Percentiles rank a stretch among this genome's conserved stretches.
Evolutionary conservation across 306 rosid species (phyloP).

Genomic region (Crotalaria pallida): DNA sequence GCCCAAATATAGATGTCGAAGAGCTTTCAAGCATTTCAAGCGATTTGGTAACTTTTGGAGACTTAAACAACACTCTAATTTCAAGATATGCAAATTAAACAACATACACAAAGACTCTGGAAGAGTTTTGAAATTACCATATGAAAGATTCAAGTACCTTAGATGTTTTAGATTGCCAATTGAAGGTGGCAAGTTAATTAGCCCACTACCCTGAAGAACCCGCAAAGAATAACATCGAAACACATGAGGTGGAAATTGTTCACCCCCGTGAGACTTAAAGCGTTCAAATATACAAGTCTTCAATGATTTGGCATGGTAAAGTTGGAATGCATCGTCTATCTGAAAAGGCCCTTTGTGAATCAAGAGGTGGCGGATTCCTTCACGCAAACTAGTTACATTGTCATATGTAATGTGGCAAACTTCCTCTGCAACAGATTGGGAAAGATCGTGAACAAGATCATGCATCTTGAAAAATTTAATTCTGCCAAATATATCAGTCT

Average conservation of each 20-base stretch:
- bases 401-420: neutral
- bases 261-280: no score
- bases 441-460: slow-evolving; percentile 21
- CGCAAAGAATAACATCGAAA: neutral
- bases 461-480: neutral
- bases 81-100: slow-evolving; percentile 7
- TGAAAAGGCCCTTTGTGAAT: accelerated
- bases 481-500: neutral
- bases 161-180: neutral
- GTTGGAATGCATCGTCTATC: no score
- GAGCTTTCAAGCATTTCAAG: neutral
- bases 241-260: no score
- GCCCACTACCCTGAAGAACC: accelerated
- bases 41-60: neutral
- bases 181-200: neutral
- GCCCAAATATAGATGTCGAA: no score
- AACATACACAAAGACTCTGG: neutral
- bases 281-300: neutral
- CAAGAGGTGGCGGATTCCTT: slow-evolving; percentile 10
- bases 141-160: neutral
- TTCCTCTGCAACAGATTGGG: neutral
- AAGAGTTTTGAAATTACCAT: neutral
- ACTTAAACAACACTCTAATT: accelerated
- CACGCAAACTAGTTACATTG: neutral
- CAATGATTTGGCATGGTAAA: neutral